A percentile compares a stretch with the other conserved stretches of the same genome.
Conservation (phyloP, 116 monocot species). For the Cymodocea nodosa region DNA sequence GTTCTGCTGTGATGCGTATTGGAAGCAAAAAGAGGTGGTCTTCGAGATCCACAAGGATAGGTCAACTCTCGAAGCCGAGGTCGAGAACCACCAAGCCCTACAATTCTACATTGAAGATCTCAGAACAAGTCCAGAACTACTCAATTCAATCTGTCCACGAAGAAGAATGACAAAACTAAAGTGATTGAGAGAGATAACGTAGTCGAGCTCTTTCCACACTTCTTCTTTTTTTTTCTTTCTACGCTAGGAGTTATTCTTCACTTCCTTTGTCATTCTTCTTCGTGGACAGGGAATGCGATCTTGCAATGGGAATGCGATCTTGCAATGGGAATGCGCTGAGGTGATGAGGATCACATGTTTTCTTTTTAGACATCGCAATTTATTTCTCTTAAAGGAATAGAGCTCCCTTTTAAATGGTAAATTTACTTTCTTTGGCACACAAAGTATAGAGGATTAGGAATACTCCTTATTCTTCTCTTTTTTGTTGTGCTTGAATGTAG, state of each 20-base stretch:
- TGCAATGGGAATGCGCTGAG: neutral
- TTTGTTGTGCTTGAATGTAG: conserved; percentile 1
- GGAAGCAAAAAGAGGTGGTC: conserved; percentile 43
- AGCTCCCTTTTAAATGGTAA: neutral
- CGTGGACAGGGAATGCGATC: too few relatives aligned
- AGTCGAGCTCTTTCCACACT: neutral
- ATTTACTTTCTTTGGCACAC: too few relatives aligned
- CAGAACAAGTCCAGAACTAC: conserved; percentile 22
- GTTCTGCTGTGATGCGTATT: neutral
- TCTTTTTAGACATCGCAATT: neutral
- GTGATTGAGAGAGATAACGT: neutral
- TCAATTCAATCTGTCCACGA: neutral
- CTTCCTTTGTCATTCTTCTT: too few relatives aligned
- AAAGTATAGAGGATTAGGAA: neutral
- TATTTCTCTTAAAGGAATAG: neutral
- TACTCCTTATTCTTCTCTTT: neutral
- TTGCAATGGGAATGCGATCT: neutral
- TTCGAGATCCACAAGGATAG: conserved; percentile 26
- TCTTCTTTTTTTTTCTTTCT: too few relatives aligned
- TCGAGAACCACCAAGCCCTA: conserved; percentile 25
- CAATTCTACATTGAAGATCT: conserved; percentile 29
- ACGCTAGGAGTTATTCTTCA: neutral
- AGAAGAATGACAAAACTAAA: neutral
- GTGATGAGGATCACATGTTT: too few relatives aligned
- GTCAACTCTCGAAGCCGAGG: conserved; percentile 20